Base-by-base conservation (phyloP, 2,329 filamentous ascomycete species). In the Diaporthe vexans region DNA sequence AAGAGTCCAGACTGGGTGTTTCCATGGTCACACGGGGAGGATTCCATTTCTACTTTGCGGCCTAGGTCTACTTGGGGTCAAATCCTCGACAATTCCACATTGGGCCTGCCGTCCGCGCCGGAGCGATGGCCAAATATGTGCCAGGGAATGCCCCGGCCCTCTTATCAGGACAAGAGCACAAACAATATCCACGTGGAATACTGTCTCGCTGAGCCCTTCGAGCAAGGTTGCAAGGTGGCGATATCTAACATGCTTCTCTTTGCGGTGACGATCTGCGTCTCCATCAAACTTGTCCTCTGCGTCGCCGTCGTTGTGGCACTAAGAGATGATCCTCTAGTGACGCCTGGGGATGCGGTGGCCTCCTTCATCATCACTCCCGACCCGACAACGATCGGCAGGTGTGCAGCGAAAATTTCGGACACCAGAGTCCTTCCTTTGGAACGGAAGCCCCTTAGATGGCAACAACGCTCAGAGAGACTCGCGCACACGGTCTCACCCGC, bases 291-390 rank as follows among this genome's bases (percentile, higher is more conserved):
- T 24, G 8, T 69, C 35, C 48, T 73, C 10, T 72, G 70, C 51
- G 6, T 72, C 9, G 8, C 26, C 13, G 51, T 59, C 3, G 5
- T 58, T 11, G 10, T 26, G 9, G 15, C 35, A 17, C 26, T 72
- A 6, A 35, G 48, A 21, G 33, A 58, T 7, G 40, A 57, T 15
- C 72, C 72, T n/a, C 21, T 73, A 8, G 48, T 70, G 11, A 65
- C 46, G 15, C 51, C 51, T 1, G 72, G 72, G 3, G 72, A 73
- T 48, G 72, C 72, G 21, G 57, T 73, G n/a, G 72, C 29, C 15
- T 70, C 72, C 2, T 73, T 73, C 33, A 73, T 73, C 24, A 33
- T 10, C 24, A 10, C 21, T 29, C 35, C 72, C 15, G 72, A 73
- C 46, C 21, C 33, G 13, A n/a, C 6, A 3, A 73, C 63, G 11